Evolutionary conservation across 2,329 filamentous ascomycete genomes (phyloP), one percentile per base, ranked within the genome.

Genomic region (Coniella lustricola): DNA sequence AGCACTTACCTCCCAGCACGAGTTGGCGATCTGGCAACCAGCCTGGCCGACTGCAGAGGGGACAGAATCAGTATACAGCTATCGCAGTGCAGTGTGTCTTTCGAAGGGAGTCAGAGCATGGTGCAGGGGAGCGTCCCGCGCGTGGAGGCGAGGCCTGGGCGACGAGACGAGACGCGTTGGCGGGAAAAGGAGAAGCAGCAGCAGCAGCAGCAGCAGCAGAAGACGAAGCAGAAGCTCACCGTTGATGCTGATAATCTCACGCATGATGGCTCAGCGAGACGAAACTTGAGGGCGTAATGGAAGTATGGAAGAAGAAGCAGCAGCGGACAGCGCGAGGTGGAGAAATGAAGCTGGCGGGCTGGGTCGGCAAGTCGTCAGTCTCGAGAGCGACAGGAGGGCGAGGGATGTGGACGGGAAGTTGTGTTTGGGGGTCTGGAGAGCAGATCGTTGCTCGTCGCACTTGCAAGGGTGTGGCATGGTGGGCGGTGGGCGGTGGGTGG

Each of bases 1-100:
- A 51, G 53, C 64, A 66, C 88, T 78, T 77, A 98, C 93, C 90
- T 98, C 93, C 93, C 93, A 98, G 84, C 93, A 97, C 64, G 93
- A 93, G 81, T 98, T 98, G 77, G 91, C 93, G 69, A 98, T 98
- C 74, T 98, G 93, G 84, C 93, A 97, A 86, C 93, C 93, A 71
- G 93, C 93, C 83, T 98, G 93, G 76, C 93, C 93, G 81, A 98
- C 93, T 98, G 66, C 44, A 62, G 55, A 70, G 64, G 67, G 71
- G 64, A 56, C 4, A 65, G 60, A 57, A 75, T 86, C 68, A 85
- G 79, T 63, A 73, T 62, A 50, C 48, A 44, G 48, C 41, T 18
- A 34, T 48, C 13, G 31, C 35, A 22, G 42, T n/a, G n/a, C 21
- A 47, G 50, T 41, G 41, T 48, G 46, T 38, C 35, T 38, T 14